Evolutionary conservation across 495 filamentous ascomycete species (phyloP).

Genomic region (Aspergillus conjunctus): DNA sequence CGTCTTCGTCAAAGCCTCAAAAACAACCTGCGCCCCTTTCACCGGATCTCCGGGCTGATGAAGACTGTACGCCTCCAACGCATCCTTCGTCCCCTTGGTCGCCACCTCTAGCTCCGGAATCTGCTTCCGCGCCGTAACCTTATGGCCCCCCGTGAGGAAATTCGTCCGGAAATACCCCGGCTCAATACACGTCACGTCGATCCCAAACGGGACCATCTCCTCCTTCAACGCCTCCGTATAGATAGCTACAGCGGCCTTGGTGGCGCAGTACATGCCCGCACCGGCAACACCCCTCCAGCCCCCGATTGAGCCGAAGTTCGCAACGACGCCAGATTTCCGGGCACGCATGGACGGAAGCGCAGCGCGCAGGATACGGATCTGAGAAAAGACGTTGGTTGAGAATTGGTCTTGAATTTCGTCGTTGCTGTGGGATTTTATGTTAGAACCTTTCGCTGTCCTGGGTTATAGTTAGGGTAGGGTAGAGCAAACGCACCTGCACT

Average conservation of each 20-base stretch:
- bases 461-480: neutral
- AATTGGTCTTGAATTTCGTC: conserved; percentile 16
- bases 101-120: conserved; percentile 21
- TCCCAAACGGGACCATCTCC: conserved; percentile 47
- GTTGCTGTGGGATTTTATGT: neutral
- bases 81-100: conserved; percentile 11
- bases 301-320: conserved; percentile 37
- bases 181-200: conserved; percentile 49
- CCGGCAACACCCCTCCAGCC: conserved; percentile 26
- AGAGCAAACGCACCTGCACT: neutral
- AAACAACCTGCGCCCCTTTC: conserved; percentile 49
- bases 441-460: neutral
- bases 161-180: conserved; percentile 54
- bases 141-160: conserved; percentile 26
- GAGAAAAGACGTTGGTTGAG: conserved; percentile 47
- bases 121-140: conserved; percentile 27
- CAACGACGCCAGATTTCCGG: conserved; percentile 45
- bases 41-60: conserved; percentile 49
- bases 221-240: conserved; percentile 39
- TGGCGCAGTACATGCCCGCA: conserved; percentile 44
- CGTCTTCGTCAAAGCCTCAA: conserved; percentile 49
- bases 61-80: conserved; percentile 24
- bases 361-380: conserved; percentile 46
- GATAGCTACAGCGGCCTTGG: conserved; percentile 46
- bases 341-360: conserved; percentile 51